These are phyloP conservation scores for Botrytis medusae DNA, from an alignment of 2,329 filamentous ascomycete species.

Conservation along the genomic window DNA sequence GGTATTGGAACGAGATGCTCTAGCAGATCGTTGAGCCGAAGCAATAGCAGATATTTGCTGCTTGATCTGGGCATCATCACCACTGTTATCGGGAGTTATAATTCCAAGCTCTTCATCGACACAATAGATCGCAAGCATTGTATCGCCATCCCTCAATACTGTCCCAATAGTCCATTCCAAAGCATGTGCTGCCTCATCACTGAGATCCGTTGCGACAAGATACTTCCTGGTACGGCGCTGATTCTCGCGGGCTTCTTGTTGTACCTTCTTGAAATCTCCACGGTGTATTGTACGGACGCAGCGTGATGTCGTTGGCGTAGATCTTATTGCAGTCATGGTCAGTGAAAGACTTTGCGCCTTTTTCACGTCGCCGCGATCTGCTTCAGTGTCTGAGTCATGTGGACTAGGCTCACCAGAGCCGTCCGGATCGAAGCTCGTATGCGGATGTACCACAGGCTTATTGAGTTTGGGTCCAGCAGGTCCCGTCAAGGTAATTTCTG, in stretches of 20 bases:
- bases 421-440: conserved; percentile 72
- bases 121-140: conserved; percentile 88
- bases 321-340: conserved; percentile 75
- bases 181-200: conserved; percentile 90
- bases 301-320: conserved; percentile 72
- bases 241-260: conserved; percentile 75
- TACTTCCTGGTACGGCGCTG: conserved; percentile 82
- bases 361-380: conserved; percentile 80
- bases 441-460: conserved; percentile 70
- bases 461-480: conserved; percentile 56
- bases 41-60: conserved; percentile 74
- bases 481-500: conserved; percentile 63
- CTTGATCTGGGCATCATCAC: conserved; percentile 70
- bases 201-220: conserved; percentile 91
- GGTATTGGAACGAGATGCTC: conserved; percentile 26
- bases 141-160: conserved; percentile 90
- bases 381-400: conserved; percentile 82
- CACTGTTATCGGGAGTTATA: conserved; percentile 37
- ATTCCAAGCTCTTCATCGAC: conserved; percentile 81
- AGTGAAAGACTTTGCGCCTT: conserved; percentile 83
- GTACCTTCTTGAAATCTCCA: conserved; percentile 77
- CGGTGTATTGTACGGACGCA: conserved; percentile 88
- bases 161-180: conserved; percentile 98
- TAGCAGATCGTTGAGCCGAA: conserved; percentile 47
- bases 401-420: conserved; percentile 55